Conservation (phyloP, 2,329 filamentous ascomycete species). For the Fusarium temperatum region DNA sequence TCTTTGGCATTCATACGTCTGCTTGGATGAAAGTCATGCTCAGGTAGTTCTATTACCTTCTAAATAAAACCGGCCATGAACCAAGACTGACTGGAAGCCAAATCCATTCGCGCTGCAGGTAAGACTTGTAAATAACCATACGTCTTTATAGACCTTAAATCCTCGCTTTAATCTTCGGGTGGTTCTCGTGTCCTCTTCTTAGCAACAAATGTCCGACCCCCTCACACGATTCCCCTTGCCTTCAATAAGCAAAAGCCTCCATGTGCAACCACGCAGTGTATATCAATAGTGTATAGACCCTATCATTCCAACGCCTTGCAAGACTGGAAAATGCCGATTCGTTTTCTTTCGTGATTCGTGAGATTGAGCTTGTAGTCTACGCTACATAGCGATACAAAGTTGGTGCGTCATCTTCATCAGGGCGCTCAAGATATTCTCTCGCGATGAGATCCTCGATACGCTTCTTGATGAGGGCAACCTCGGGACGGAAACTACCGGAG, state of each 20-base stretch:
- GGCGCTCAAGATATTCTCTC: slow-evolving; percentile 79
- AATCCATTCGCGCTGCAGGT: not conserved
- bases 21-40: not conserved
- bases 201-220: not conserved
- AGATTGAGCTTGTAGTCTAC: slow-evolving; percentile 48
- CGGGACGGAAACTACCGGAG: slow-evolving; percentile 75
- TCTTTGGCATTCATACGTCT: not conserved
- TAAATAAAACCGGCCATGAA: not conserved
- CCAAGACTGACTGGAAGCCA: not conserved
- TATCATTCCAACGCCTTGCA: slow-evolving; percentile 37
- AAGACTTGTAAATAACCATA: not conserved
- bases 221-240: not conserved
- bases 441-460: slow-evolving; percentile 81
- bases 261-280: slow-evolving; percentile 21
- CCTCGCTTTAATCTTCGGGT: not conserved
- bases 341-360: slow-evolving; percentile 40
- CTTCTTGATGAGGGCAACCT: slow-evolving; percentile 80
- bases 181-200: not conserved
- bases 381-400: slow-evolving; percentile 78
- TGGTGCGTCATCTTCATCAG: slow-evolving; percentile 69
- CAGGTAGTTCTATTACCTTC: not conserved
- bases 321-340: slow-evolving; percentile 17
- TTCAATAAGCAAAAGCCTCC: slow-evolving; percentile 4
- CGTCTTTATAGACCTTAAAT: not conserved
- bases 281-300: slow-evolving; percentile 24